These are phyloP conservation scores for Hippophae gyantsensis DNA, from an alignment of 306 rosid genomes.

Conservation along the genomic window DNA sequence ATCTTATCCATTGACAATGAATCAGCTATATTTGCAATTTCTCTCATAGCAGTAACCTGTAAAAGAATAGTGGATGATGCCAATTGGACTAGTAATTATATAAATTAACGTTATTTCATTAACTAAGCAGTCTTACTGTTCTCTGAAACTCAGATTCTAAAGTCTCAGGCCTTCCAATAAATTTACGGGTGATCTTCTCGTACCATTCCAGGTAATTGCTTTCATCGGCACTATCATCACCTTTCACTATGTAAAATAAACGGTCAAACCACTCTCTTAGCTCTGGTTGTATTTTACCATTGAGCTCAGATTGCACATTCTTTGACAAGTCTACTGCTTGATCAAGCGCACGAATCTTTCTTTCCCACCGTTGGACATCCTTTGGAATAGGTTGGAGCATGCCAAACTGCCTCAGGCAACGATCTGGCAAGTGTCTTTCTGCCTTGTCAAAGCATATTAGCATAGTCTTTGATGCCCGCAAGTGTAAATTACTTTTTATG, in stretches of 20 bases:
- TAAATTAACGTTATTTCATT: background rate
- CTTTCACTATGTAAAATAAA: constrained; percentile 28
- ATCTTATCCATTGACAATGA: constrained; percentile 46
- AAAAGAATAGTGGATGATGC: background rate
- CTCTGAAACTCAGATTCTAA: constrained; percentile 74
- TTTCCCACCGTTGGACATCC: constrained; percentile 59
- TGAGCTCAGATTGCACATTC: constrained; percentile 18
- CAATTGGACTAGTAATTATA: constrained; percentile 5
- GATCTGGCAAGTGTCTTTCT: constrained; percentile 64
- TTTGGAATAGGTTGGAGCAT: constrained; percentile 65
- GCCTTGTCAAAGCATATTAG: constrained; percentile 75
- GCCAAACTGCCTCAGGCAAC: constrained; percentile 68
- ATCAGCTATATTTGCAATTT: constrained; percentile 56
- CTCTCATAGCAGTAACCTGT: constrained; percentile 61
- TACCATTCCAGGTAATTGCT: constrained; percentile 56
- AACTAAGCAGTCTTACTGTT: constrained; percentile 33
- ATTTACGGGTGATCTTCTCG: constrained; percentile 50
- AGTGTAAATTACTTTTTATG: constrained; percentile 31
- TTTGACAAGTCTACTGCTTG: constrained; percentile 43
- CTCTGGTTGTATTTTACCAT: constrained; percentile 43
- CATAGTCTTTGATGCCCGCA: constrained; percentile 60
- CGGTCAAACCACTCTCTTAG: constrained; percentile 58
- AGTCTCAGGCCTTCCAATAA: constrained; percentile 56
- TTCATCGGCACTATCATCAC: constrained; percentile 30
- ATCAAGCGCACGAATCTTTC: constrained; percentile 53